Evolutionary conservation across 2,329 filamentous ascomycete genomes (phyloP).

Genomic region (Sclerotinia subarctica): DNA sequence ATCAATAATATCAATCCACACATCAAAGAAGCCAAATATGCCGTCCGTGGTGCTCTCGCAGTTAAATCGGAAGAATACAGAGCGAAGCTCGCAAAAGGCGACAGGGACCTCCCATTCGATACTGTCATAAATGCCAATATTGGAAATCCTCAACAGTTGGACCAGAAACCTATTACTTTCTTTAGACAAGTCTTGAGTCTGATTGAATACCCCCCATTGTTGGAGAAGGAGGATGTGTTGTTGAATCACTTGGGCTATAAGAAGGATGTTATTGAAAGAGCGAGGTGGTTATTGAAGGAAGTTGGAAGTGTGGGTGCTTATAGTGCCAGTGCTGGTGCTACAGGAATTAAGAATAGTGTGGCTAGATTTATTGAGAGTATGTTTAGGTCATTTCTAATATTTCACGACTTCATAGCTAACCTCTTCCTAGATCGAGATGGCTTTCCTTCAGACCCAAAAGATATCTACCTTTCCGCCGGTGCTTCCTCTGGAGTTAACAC

Average conservation of each 20-base stretch:
- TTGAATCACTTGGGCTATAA: slow-evolving; percentile 78
- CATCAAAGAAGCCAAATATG: slow-evolving; percentile 86
- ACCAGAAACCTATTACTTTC: slow-evolving; percentile 99
- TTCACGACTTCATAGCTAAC: slow-evolving; percentile 19
- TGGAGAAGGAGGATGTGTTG: slow-evolving; percentile 80
- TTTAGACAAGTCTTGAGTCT: slow-evolving; percentile 95
- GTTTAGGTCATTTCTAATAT: slow-evolving; percentile 35
- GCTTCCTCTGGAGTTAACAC: slow-evolving; percentile 95
- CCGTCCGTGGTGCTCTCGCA: slow-evolving; percentile 92
- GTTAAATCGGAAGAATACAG: slow-evolving; percentile 91
- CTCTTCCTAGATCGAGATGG: slow-evolving; percentile 69
- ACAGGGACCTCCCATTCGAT: slow-evolving; percentile 68
- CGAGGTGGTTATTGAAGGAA: slow-evolving; percentile 73
- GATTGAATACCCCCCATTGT: slow-evolving; percentile 81
- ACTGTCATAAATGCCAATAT: slow-evolving; percentile 97
- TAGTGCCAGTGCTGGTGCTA: slow-evolving; percentile 87
- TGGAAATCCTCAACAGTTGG: slow-evolving; percentile 96
- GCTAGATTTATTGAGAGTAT: slow-evolving; percentile 87
- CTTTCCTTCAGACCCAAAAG: slow-evolving; percentile 72
- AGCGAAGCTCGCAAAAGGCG: slow-evolving; percentile 61
- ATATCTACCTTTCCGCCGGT: slow-evolving; percentile 88
- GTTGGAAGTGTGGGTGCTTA: slow-evolving; percentile 94
- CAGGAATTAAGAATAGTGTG: slow-evolving; percentile 82
- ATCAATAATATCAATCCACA: slow-evolving; percentile 90
- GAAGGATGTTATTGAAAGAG: slow-evolving; percentile 81